Base-by-base conservation (phyloP, 257 asterid species). In the Thymus mandschuricus region DNA sequence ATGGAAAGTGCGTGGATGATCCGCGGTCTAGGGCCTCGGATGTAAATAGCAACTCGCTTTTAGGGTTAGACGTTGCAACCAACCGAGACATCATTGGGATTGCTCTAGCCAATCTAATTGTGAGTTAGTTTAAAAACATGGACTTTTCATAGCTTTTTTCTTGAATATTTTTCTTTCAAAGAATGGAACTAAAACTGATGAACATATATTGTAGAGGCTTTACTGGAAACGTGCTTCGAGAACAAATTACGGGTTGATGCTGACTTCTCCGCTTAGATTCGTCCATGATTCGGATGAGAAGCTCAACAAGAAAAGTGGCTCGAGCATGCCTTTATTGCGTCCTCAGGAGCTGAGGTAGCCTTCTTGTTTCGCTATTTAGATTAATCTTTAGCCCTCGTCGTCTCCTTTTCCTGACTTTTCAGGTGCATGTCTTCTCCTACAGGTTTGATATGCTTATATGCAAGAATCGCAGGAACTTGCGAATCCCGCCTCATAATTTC, bases 171-270 rank as follows among this genome's bases (percentile, higher is more conserved):
- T 64, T 70, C 64, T 73, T 59, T 69, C 27, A 11, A 7, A 48
- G 34, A 27, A 54, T n/a, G 52, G 8, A n/a, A 74, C 61, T 68
- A 60, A 73, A 64, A 43, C 15, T 60, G 84, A 62, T 41, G 21
- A 52, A 11, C 34, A 49, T 52, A 64, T 76, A 31, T 80, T 83
- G 76, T 90, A 94, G 99, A 88, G 97, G 85, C 92, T 94, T 67
- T 87, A 94, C 81, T 94, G 99, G 99, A 94, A 94, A 80, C 88
- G 95, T 63, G 93, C 97, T 45, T 94, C 99, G 12, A 89, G 87
- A 80, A 82, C 82, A 46, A 85, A 85, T 73, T 71, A 85, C 52
- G 97, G 97, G 68, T 65, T 94, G 85, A 91, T 91, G 96, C 70
- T 91, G 82, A 88, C 96, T 81, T 89, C 97, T 72, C 97, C 99